Evolutionary conservation across 768 basidiomycete species (phyloP).

Genomic region (Tephrocybe sp.): DNA sequence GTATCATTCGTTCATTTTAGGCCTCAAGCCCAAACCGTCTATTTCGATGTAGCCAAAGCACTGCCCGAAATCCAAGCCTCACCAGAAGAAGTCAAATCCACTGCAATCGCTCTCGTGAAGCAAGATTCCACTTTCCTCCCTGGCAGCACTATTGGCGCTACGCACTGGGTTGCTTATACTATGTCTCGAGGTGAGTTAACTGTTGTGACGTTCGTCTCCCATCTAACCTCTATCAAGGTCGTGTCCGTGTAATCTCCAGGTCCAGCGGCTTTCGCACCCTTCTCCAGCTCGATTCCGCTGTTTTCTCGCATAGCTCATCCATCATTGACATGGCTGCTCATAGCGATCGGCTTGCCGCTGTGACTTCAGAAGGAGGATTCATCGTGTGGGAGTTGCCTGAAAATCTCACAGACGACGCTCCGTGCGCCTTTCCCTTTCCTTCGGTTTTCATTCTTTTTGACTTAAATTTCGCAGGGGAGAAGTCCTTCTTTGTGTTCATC

Average conservation of each 20-base stretch:
- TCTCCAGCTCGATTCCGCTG: constrained; percentile 64
- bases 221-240: constrained; percentile 41
- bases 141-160: constrained; percentile 86
- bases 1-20: constrained; percentile 35
- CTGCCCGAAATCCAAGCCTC: constrained; percentile 77
- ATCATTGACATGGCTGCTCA: constrained; percentile 85
- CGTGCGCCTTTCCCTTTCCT: constrained; percentile 48
- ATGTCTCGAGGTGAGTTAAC: constrained; percentile 71
- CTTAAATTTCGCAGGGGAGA: constrained; percentile 47
- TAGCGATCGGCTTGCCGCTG: constrained; percentile 79
- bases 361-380: constrained; percentile 87
- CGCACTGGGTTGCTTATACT: constrained; percentile 91
- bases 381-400: constrained; percentile 88
- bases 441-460: constrained; percentile 5
- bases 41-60: constrained; percentile 73
- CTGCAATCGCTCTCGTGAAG: constrained; percentile 85
- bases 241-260: constrained; percentile 85
- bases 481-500: constrained; percentile 67
- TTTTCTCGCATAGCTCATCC: constrained; percentile 44
- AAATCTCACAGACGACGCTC: constrained; percentile 81
- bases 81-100: constrained; percentile 80
- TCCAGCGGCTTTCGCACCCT: constrained; percentile 87
- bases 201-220: not conserved
- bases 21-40: constrained; percentile 63
- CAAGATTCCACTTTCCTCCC: constrained; percentile 84